Conservation (phyloP, 768 basidiomycete genomes). For the Mycena leptocephala region DNA sequence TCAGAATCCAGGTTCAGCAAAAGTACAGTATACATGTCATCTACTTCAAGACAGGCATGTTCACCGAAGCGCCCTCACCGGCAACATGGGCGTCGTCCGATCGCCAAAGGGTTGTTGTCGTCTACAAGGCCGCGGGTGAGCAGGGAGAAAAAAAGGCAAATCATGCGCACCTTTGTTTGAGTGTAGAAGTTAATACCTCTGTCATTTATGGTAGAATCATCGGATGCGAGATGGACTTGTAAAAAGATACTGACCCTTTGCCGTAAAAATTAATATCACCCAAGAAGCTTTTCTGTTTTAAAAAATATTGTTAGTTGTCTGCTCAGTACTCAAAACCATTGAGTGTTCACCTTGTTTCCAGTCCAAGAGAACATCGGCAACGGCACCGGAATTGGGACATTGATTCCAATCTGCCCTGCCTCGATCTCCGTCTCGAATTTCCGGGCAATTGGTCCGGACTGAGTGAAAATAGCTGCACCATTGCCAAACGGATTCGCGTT, state of each 20-base stretch:
- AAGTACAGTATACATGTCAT: slow-evolving; percentile 5
- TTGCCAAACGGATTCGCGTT: slow-evolving; percentile 95
- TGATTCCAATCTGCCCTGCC: slow-evolving; percentile 94
- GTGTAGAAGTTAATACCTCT: slow-evolving; percentile 97
- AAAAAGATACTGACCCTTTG: slow-evolving; percentile 69
- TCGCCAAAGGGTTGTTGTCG: slow-evolving; percentile 94
- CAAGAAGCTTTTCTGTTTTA: slow-evolving; percentile 72
- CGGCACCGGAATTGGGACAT: slow-evolving; percentile 94
- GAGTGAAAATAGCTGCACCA: slow-evolving; percentile 97
- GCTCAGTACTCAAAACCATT: not conserved
- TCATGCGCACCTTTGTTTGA: slow-evolving; percentile 81
- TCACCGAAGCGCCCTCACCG: slow-evolving; percentile 82
- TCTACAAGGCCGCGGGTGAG: slow-evolving; percentile 59
- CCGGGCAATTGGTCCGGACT: slow-evolving; percentile 94
- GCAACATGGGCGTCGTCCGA: slow-evolving; percentile 82
- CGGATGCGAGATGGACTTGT: not conserved
- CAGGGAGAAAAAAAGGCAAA: not conserved
- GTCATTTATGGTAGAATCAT: not conserved
- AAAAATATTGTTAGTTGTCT: not conserved
- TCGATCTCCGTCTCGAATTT: slow-evolving; percentile 93
- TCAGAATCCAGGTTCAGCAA: too few species aligned
- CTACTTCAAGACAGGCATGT: slow-evolving; percentile 72
- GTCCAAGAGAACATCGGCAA: slow-evolving; percentile 96
- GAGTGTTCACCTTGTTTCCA: slow-evolving; percentile 82
- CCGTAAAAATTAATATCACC: slow-evolving; percentile 97